Evolutionary conservation across 2,329 filamentous ascomycete species (phyloP).

Genomic region (Phyllosticta capitalensis): DNA sequence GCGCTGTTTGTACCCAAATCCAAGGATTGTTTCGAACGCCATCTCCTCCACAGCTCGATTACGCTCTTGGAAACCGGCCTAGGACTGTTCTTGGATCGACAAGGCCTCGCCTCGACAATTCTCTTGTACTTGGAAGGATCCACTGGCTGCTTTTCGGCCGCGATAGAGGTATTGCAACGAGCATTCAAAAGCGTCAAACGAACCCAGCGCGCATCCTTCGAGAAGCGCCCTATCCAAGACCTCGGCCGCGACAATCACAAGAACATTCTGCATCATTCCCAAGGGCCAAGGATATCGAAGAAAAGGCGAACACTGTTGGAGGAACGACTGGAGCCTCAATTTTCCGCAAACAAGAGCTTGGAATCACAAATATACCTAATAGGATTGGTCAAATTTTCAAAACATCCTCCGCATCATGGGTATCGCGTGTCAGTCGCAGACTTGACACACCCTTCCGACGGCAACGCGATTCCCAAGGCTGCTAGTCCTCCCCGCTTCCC

Average conservation of each 20-base stretch:
- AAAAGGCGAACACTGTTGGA: background rate
- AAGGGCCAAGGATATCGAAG: background rate
- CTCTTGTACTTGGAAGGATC: background rate
- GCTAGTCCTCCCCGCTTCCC: background rate
- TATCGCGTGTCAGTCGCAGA: constrained; percentile 5
- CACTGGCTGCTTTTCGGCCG: background rate
- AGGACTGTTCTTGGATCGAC: background rate
- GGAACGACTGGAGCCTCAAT: background rate
- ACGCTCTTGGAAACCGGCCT: background rate
- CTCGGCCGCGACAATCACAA: background rate
- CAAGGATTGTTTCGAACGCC: background rate
- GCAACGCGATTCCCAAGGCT: constrained; percentile 3
- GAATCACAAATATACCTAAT: background rate
- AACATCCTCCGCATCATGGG: background rate
- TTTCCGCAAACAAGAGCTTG: background rate
- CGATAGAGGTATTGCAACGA: background rate
- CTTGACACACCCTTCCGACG: constrained; percentile 7
- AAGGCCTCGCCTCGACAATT: background rate
- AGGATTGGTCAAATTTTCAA: background rate
- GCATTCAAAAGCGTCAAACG: background rate
- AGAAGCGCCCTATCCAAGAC: background rate
- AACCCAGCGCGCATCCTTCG: background rate
- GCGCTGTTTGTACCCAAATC: background rate
- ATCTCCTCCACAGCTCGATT: background rate
- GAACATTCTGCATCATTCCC: background rate